A percentile compares a stretch with the other conserved stretches of the same genome.
These are phyloP conservation scores for Apocynum venetum DNA, from an alignment of 257 asterid species.

Conservation along the genomic window DNA sequence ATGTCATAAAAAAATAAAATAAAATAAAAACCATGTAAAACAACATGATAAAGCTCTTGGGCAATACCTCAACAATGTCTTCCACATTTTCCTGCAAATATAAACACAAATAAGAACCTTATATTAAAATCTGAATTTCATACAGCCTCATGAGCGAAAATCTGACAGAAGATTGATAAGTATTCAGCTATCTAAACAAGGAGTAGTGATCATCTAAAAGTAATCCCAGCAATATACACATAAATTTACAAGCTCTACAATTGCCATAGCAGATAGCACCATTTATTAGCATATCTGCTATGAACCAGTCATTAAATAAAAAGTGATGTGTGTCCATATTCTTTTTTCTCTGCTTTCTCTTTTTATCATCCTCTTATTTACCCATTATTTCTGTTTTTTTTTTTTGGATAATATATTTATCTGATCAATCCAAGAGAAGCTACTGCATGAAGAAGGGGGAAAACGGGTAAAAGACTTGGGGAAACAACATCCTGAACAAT, in stretches of 20 bases:
- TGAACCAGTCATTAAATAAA: not conserved
- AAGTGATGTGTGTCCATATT: not conserved
- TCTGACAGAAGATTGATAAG: not conserved
- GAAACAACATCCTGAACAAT: not conserved
- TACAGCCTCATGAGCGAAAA: not conserved
- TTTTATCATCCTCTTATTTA: not conserved
- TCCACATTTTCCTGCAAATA: conserved; percentile 9
- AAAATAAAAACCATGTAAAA: not conserved
- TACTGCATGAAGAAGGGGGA: not conserved
- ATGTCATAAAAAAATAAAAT: not conserved
- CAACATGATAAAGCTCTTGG: not conserved
- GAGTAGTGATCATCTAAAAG: not conserved
- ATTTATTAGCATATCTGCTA: not conserved
- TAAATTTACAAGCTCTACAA: not conserved
- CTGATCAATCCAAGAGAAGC: not conserved
- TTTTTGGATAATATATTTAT: not conserved
- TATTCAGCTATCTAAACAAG: not conserved
- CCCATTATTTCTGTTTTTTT: not conserved
- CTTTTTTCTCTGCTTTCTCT: not conserved
- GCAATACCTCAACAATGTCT: not conserved
- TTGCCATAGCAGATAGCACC: not conserved
- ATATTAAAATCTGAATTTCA: not conserved
- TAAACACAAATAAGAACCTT: not conserved
- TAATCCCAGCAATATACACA: not conserved
- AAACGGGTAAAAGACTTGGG: not conserved